Conservation (phyloP, 2,329 filamentous ascomycete species). For the Grosmannia huntii region DNA sequence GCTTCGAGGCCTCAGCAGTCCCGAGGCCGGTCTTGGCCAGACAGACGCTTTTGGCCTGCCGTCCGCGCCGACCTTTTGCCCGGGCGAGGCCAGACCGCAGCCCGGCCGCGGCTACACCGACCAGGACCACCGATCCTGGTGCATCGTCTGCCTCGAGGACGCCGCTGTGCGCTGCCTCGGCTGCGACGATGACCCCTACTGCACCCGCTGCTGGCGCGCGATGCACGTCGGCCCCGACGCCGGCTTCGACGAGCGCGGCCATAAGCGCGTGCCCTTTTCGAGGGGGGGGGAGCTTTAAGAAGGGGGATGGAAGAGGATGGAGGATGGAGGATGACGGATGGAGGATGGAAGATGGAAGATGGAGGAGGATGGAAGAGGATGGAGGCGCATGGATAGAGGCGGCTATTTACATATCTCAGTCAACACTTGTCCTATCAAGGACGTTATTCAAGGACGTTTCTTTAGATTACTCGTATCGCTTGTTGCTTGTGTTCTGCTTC, state of each 20-base stretch:
- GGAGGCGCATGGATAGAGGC: too few species aligned
- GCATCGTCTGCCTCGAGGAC: conserved; percentile 70
- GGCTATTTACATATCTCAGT: too few species aligned
- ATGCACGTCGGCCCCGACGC: conserved; percentile 61
- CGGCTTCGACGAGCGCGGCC: conserved; percentile 55
- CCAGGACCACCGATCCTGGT: conserved; percentile 65
- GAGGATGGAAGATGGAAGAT: too few species aligned
- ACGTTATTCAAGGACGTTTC: too few species aligned
- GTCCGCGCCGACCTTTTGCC: conserved; percentile 36
- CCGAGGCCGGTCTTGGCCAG: conserved; percentile 12
- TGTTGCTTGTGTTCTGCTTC: too few species aligned
- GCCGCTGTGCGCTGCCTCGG: conserved; percentile 59
- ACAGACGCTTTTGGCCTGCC: conserved; percentile 30
- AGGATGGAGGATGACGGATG: too few species aligned
- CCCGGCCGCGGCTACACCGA: conserved; percentile 38
- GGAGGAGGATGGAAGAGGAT: too few species aligned
- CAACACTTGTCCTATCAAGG: too few species aligned
- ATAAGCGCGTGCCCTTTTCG: conserved; percentile 49
- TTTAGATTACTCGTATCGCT: too few species aligned
- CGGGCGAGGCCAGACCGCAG: conserved; percentile 20
- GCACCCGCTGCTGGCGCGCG: conserved; percentile 65
- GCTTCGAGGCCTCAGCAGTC: conserved; percentile 25
- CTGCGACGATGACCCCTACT: conserved; percentile 63
- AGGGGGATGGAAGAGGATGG: too few species aligned
- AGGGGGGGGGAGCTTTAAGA: not conserved